Evolutionary conservation across 176 grass and related monocot genomes (phyloP).

Genomic region (Areca catechu): DNA sequence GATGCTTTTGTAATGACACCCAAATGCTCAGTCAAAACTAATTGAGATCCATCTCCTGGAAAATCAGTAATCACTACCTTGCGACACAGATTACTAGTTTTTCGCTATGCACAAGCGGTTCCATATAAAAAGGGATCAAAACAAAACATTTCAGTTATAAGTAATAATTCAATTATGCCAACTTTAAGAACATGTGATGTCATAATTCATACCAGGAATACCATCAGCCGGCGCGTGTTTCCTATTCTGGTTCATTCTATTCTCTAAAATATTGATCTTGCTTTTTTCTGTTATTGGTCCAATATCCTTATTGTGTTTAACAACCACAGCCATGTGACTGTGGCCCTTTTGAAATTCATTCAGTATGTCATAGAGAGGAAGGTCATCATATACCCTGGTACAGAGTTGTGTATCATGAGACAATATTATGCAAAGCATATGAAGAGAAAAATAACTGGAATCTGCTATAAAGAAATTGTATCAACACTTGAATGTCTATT

Average conservation of each 20-base stretch:
- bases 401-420: too few species aligned
- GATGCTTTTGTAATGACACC: conserved; percentile 41
- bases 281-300: conserved; percentile 34
- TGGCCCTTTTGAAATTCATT: conserved; percentile 99
- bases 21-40: conserved; percentile 35
- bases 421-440: too few species aligned
- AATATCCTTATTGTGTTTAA: conserved; percentile 53
- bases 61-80: conserved; percentile 25
- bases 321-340: conserved; percentile 96
- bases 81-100: neutral
- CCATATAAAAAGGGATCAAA: conserved; percentile 6
- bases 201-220: conserved; percentile 21
- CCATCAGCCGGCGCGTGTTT: conserved; percentile 38
- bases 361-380: conserved; percentile 96
- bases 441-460: conserved; percentile 1
- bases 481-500: too few species aligned
- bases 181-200: neutral
- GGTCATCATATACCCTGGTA: conserved; percentile 78
- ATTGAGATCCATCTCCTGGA: conserved; percentile 15
- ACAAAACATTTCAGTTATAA: neutral
- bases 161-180: too few species aligned
- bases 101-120: neutral
- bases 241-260: conserved; percentile 30
- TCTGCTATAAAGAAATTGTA: too few species aligned
- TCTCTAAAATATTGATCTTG: conserved; percentile 36